Evolutionary conservation across 2,329 filamentous ascomycete species (phyloP).

Genomic region (Taxawa tesnikishii): DNA sequence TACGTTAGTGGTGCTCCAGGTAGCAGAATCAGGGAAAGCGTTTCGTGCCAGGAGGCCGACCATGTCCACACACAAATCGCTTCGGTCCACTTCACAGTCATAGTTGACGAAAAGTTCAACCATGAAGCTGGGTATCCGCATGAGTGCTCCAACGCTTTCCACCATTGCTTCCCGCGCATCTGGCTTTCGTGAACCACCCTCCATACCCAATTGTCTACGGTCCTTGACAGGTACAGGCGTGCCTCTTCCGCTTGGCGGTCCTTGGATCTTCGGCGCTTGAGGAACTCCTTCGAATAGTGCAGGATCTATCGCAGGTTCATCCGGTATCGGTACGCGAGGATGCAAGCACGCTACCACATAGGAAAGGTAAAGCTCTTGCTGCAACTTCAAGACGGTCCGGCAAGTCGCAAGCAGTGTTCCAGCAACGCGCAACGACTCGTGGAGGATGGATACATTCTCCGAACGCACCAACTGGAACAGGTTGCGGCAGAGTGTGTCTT

Average conservation of each 20-base stretch:
- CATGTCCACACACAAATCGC: constrained; percentile 90
- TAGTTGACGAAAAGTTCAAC: constrained; percentile 95
- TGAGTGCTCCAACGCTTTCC: constrained; percentile 83
- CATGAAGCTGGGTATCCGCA: constrained; percentile 89
- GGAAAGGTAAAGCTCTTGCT: constrained; percentile 90
- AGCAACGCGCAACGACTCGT: constrained; percentile 83
- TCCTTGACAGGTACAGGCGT: constrained; percentile 90
- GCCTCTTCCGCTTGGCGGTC: constrained; percentile 64
- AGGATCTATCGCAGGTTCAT: constrained; percentile 81
- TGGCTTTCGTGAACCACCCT: constrained; percentile 82
- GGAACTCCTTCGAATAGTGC: constrained; percentile 87
- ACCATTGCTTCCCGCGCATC: constrained; percentile 98
- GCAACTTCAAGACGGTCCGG: constrained; percentile 78
- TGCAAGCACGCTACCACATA: constrained; percentile 92
- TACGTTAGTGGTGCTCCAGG: constrained; percentile 98
- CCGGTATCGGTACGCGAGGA: constrained; percentile 84
- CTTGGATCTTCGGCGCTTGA: constrained; percentile 62
- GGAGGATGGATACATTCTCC: constrained; percentile 89
- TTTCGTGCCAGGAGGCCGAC: constrained; percentile 86
- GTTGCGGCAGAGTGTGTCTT: constrained; percentile 86
- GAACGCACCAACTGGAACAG: constrained; percentile 93
- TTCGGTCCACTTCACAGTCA: constrained; percentile 84
- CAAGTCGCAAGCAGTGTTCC: constrained; percentile 87
- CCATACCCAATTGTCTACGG: constrained; percentile 80
- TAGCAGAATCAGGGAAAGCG: constrained; percentile 90